Evolutionary conservation across 2,329 filamentous ascomycete species (phyloP), one percentile per base, ranked within the genome.

Genomic region (Ophiosphaerella korrae): DNA sequence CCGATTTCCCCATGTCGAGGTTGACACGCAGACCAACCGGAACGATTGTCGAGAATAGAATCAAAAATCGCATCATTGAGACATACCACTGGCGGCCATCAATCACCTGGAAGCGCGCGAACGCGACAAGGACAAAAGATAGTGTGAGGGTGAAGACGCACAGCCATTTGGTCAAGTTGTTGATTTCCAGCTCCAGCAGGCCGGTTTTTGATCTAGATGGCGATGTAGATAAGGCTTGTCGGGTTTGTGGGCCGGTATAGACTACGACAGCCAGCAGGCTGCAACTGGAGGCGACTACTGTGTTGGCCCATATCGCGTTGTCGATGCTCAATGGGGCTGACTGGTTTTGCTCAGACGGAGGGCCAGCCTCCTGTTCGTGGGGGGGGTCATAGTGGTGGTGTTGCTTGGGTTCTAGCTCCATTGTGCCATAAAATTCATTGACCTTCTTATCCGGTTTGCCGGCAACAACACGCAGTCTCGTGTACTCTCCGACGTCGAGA

Each of bases 261-360:
- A 99, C 82, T 43, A 99, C 90, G 1, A 92, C 90, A 2, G 92
- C 93, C 51, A 96, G 80, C 0, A 94, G 94, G 3, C 85, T 89
- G 1, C 89, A 93, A 70, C 92, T 94, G 1, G 93, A 97, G 1
- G 94, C 94, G 53, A 99, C 88, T 21, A 99, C 89, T 0, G 94
- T 99, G 70, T 97, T 99, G 14, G 93, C 93, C 94, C 95, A 99
- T 8, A 95, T 94, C 7, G 94, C 97, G 68, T 99, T 97, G 74
- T 99, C 94, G 56, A 99, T 97, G 1, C 85, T 90, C 33, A 99
- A 79, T 1, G 92, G 86, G 2, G 87, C 84, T 5, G 88, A 89
- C 50, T 83, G 83, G 3, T 50, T 44, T 32, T 68, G 51, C 33
- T 52, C 48, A 1, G 57, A 14, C 8, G 50, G 45, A 12, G 58